These are phyloP conservation scores for Ambrosia trifida DNA, from an alignment of 129 eudicot genomes.

Conservation along the genomic window DNA sequence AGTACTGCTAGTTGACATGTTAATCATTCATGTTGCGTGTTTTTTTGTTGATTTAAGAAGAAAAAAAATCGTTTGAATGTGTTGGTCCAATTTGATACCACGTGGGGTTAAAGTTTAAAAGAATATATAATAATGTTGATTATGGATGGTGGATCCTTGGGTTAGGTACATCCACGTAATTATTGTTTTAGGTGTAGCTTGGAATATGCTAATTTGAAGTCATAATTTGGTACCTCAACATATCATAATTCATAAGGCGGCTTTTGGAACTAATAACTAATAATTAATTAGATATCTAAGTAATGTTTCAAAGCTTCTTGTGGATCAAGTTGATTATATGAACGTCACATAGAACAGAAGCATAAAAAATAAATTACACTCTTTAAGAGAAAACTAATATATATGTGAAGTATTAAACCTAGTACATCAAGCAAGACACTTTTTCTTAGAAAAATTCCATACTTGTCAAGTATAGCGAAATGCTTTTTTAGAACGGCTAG, in stretches of 20 bases:
- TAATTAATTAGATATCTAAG: background rate
- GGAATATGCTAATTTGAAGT: constrained; percentile 10
- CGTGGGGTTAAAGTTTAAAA: constrained; percentile 19
- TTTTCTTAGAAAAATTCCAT: too few relatives aligned
- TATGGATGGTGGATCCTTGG: constrained; percentile 21
- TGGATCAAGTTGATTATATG: too few relatives aligned
- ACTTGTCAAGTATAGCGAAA: too few relatives aligned
- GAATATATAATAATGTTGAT: constrained; percentile 4
- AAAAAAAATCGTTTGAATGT: background rate
- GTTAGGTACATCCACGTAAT: constrained; percentile 29
- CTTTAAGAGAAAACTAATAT: too few relatives aligned
- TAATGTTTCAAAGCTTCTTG: too few relatives aligned
- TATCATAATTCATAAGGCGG: background rate
- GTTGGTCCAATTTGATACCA: constrained; percentile 31
- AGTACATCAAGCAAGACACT: too few relatives aligned
- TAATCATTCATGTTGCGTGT: constrained; percentile 20
- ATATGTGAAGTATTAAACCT: too few relatives aligned
- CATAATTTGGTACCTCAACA: background rate
- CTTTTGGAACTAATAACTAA: constrained; percentile 3
- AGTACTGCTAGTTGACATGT: constrained; percentile 22
- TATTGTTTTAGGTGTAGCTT: constrained; percentile 9
- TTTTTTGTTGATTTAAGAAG: background rate
- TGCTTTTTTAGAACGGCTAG: too few relatives aligned
- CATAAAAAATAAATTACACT: too few relatives aligned
- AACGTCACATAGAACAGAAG: too few relatives aligned